Conservation (phyloP, 2,329 filamentous ascomycete species). For the Sordariomycetes sp. region DNA sequence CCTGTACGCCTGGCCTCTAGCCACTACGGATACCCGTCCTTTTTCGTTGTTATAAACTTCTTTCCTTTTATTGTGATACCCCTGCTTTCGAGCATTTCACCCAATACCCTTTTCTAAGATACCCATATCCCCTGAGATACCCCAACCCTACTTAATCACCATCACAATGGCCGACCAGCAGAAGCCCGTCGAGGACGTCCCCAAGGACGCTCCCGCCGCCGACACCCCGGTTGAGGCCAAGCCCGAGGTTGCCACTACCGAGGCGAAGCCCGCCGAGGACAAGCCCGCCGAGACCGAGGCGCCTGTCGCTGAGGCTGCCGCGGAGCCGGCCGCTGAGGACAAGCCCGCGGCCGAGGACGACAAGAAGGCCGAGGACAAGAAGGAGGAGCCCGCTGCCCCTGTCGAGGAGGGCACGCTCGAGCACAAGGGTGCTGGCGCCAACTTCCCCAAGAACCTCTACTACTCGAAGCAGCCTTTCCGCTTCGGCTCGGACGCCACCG, state of each 20-base stretch:
- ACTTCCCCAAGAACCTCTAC: constrained; percentile 77
- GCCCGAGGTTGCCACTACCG: constrained; percentile 18
- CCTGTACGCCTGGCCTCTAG: constrained; percentile 7
- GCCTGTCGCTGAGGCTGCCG: constrained; percentile 24
- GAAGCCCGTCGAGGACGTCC: constrained; percentile 54
- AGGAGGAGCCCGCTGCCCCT: constrained; percentile 49
- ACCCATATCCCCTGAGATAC: constrained; percentile 14
- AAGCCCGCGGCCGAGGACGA: constrained; percentile 16
- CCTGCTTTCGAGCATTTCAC: constrained; percentile 26
- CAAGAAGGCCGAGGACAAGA: constrained; percentile 20
- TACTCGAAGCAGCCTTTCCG: constrained; percentile 93
- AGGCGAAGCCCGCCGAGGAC: constrained; percentile 33
- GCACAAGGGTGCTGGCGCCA: constrained; percentile 79
- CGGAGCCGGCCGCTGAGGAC: constrained; percentile 19
- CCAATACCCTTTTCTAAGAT: constrained; percentile 23
- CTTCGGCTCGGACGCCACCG: constrained; percentile 64
- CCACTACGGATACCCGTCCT: constrained; percentile 12
- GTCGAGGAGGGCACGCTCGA: constrained; percentile 76
- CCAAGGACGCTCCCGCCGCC: constrained; percentile 30
- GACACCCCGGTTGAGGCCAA: constrained; percentile 6
- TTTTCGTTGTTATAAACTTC: constrained; percentile 25
- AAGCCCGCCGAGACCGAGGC: constrained; percentile 28
- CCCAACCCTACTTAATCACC: constrained; percentile 19
- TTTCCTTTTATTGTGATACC: constrained; percentile 42
- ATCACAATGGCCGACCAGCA: constrained; percentile 60